A percentile compares a stretch with the other conserved stretches of the same genome.
phyloP scores from a whole-genome alignment of 2,329 filamentous ascomycete genomes.

The Claviceps sp. region DNA sequence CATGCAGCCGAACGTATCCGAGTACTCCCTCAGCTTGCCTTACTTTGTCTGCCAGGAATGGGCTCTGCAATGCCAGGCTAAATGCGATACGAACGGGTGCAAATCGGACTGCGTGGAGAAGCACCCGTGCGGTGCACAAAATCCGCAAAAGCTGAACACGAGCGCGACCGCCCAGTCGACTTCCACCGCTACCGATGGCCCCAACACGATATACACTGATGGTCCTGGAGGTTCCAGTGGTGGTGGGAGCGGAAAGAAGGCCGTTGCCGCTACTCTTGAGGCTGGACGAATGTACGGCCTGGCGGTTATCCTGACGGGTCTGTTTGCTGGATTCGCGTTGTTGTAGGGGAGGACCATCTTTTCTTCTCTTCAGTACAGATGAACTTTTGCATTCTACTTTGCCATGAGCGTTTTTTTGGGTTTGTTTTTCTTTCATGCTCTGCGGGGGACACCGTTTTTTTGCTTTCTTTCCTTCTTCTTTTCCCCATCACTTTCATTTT shows the following conservation, averaged over 20 bases:
- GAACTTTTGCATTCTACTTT: neutral
- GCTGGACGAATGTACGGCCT: constrained; percentile 25
- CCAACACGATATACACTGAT: constrained; percentile 9
- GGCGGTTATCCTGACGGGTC: constrained; percentile 21
- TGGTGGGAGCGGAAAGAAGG: constrained; percentile 12
- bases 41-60: constrained; percentile 64
- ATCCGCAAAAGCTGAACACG: constrained; percentile 24
- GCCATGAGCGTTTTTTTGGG: neutral
- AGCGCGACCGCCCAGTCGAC: constrained; percentile 19
- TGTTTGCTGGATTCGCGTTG: constrained; percentile 28
- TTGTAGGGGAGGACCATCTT: constrained; percentile 13
- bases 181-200: constrained; percentile 24
- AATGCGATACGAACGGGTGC: constrained; percentile 58
- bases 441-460: neutral
- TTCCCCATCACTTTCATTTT: neutral
- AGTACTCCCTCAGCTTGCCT: constrained; percentile 67
- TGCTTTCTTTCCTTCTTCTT: neutral
- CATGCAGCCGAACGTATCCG: constrained; percentile 54
- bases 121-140: constrained; percentile 5
- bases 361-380: neutral
- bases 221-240: constrained; percentile 7
- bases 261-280: constrained; percentile 18
- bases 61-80: constrained; percentile 59
- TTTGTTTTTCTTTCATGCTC: neutral
- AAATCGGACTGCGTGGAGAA: constrained; percentile 14